phyloP scores from a whole-genome alignment of 768 basidiomycete species.

The Trametes cubensis region DNA sequence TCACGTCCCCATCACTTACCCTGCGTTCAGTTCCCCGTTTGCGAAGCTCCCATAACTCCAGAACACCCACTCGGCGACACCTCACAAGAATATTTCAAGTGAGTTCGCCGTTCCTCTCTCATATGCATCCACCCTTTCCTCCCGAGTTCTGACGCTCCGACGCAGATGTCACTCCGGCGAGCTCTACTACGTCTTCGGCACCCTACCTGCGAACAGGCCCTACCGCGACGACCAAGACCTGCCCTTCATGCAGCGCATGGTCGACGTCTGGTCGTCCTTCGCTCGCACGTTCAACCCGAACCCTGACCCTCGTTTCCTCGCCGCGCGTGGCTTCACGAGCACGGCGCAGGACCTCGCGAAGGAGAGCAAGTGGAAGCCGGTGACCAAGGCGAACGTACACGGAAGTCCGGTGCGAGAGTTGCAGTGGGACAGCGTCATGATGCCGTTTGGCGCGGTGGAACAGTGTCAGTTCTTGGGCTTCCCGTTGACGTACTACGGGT shows the following conservation, averaged over 20 bases:
- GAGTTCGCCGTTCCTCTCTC: conserved; percentile 14
- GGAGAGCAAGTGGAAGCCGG: conserved; percentile 40
- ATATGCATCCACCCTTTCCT: no score
- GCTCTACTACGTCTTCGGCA: conserved; percentile 38
- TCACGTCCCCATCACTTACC: no score
- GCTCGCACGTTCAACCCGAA: conserved; percentile 53
- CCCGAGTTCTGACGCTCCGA: background rate
- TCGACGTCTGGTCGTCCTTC: conserved; percentile 52
- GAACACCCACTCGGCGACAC: conserved; percentile 51
- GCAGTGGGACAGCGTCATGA: conserved; percentile 38
- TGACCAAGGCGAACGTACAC: conserved; percentile 32
- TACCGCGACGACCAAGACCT: conserved; percentile 53
- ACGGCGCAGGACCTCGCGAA: conserved; percentile 36
- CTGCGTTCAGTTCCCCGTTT: conserved; percentile 36
- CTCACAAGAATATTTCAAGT: conserved; percentile 50
- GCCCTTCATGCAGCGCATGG: conserved; percentile 44
- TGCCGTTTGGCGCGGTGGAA: conserved; percentile 37
- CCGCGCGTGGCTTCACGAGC: conserved; percentile 44
- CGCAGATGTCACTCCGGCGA: conserved; percentile 39
- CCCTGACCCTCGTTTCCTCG: conserved; percentile 44
- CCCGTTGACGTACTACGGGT: conserved; percentile 15
- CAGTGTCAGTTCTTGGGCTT: conserved; percentile 43
- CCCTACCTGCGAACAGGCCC: conserved; percentile 40
- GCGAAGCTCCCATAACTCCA: conserved; percentile 45
- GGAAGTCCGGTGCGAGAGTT: conserved; percentile 38